These are phyloP conservation scores for Lactarius akahatsu DNA, from an alignment of 768 basidiomycete genomes.

Conservation along the genomic window DNA sequence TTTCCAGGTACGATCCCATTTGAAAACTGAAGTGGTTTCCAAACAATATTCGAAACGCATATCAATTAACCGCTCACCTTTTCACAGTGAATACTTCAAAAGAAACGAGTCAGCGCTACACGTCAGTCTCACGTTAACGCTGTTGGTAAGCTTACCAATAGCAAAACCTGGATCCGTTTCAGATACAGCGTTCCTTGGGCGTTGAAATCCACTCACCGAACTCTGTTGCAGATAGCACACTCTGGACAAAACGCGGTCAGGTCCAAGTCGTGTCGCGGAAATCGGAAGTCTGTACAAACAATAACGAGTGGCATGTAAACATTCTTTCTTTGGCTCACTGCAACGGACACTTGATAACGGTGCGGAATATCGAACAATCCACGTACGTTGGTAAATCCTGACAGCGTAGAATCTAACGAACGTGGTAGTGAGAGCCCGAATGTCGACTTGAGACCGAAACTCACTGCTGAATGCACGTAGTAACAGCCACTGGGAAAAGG, in stretches of 20 bases:
- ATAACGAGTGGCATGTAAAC: slow-evolving; percentile 9
- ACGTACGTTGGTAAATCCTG: slow-evolving; percentile 18
- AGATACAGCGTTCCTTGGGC: not conserved
- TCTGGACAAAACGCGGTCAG: slow-evolving; percentile 7
- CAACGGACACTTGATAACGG: not conserved
- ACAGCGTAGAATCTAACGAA: slow-evolving; percentile 15
- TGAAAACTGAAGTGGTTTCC: not conserved
- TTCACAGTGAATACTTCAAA: slow-evolving; percentile 4
- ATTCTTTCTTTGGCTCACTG: slow-evolving; percentile 21
- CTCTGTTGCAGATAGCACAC: slow-evolving; percentile 12
- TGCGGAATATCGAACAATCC: not conserved
- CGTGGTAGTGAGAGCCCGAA: not conserved
- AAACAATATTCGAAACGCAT: not conserved
- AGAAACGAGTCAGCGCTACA: not conserved
- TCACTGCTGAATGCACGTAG: slow-evolving; percentile 19
- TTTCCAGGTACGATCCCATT: not conserved
- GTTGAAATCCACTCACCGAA: slow-evolving; percentile 9
- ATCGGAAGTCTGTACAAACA: slow-evolving; percentile 2
- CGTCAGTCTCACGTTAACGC: not conserved
- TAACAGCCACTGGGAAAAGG: not conserved
- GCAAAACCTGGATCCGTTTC: not conserved
- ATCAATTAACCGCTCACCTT: not conserved
- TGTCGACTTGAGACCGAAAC: not conserved
- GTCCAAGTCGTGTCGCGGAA: not conserved
- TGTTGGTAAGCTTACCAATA: slow-evolving; percentile 6